Evolutionary conservation across 768 basidiomycete species (phyloP), one percentile per base, ranked within the genome.

Genomic region (Trametes gibbosa): DNA sequence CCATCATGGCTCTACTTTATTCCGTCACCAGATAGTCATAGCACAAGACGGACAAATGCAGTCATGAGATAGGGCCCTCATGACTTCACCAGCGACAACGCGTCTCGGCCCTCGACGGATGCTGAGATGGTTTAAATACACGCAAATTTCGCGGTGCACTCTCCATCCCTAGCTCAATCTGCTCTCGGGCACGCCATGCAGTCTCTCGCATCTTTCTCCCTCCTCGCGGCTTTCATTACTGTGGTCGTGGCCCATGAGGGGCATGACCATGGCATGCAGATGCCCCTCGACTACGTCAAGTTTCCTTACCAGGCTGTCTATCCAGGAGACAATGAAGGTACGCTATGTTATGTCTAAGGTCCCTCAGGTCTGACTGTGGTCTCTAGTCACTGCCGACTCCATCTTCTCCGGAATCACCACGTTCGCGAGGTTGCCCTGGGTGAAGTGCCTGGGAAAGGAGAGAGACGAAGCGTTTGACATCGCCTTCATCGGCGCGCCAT

Each of bases 361-460:
- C 47, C n/a, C 10, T 46, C 43, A 21, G 9, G 21, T 24, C 19
- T 45, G 6, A 23, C 21, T 23, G 21, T 14, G 12, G 7, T 21
- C 12, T 48, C 12, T 49, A 88, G 87, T 88, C 29, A 89, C 87
- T 41, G 86, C 86, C 3, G 86, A 94, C 68, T 84, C 90, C 17
- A 75, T 88, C 35, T 95, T 93, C 73, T 85, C 88, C 46, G 92
- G 92, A 9, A 87, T 92, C 34, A 84, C 85, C 1, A 91, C 90
- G 2, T 95, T 94, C 69, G 92, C 93, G 17, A 92, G 82, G 71
- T 79, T 95, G n/a, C 90, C 90, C 25, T 92, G 89, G 83, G 80
- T 85, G 0, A 82, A 86, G 63, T 94, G 92, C 70, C 82, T 94
- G 50, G 84, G 84, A 42, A 80, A 80, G 62, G 83, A 87, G 54